Evolutionary conservation across 768 basidiomycete species (phyloP).

Genomic region (Phylloporus rhodoxanthus): DNA sequence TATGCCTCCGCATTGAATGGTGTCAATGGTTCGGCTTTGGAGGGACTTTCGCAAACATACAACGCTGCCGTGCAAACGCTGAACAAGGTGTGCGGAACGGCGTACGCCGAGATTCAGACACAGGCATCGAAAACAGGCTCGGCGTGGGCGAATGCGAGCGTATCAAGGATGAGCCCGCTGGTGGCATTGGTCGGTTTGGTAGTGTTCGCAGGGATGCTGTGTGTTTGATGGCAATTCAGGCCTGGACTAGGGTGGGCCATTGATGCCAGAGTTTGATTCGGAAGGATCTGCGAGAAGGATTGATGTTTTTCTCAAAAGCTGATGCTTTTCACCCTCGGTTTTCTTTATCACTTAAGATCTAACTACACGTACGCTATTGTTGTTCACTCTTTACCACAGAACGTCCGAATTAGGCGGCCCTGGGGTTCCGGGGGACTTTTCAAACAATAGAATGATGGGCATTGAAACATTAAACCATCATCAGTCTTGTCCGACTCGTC

Average conservation of each 20-base stretch:
- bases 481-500: background rate
- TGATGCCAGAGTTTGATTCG: background rate
- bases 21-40: slow-evolving; percentile 27
- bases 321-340: background rate
- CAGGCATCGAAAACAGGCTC: slow-evolving; percentile 10
- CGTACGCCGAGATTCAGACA: slow-evolving; percentile 33
- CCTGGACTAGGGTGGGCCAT: background rate
- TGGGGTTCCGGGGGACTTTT: background rate
- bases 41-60: slow-evolving; percentile 46
- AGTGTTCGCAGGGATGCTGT: slow-evolving; percentile 8
- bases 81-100: slow-evolving; percentile 45
- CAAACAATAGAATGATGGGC: background rate
- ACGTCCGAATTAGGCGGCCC: background rate
- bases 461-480: background rate
- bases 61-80: slow-evolving; percentile 40
- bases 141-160: slow-evolving; percentile 5
- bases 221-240: slow-evolving; percentile 9
- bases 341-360: background rate
- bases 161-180: slow-evolving; percentile 5
- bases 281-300: background rate
- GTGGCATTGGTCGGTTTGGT: slow-evolving; percentile 9
- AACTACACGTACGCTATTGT: background rate
- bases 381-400: background rate
- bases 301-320: background rate
- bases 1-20: slow-evolving; percentile 45